phyloP scores from a whole-genome alignment of 352 stramenopile species.

The Phytophthora melonis region DNA sequence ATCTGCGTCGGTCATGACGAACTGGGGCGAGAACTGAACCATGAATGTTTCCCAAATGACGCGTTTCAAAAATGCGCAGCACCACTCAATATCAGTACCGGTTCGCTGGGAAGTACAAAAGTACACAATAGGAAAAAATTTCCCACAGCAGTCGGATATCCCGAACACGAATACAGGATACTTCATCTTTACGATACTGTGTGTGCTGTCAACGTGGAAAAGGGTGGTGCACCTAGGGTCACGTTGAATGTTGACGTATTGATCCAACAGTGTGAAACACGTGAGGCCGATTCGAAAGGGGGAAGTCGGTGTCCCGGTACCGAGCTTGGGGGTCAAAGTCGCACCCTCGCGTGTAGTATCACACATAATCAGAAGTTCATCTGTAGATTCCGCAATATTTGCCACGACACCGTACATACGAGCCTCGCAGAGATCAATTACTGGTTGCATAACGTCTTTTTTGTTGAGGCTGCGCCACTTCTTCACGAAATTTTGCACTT shows the following conservation, averaged over 20 bases:
- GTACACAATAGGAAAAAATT: not conserved
- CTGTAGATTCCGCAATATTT: too few relatives aligned
- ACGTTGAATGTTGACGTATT: not conserved
- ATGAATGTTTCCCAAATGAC: not conserved
- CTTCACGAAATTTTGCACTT: too few relatives aligned
- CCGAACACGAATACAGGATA: not conserved
- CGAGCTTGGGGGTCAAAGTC: too few relatives aligned
- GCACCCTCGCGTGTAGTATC: too few relatives aligned
- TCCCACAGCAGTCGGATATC: not conserved
- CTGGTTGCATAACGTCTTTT: too few relatives aligned
- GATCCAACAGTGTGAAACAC: not conserved
- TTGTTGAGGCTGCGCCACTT: too few relatives aligned
- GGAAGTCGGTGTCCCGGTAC: too few relatives aligned
- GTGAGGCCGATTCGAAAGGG: not conserved
- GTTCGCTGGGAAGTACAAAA: not conserved
- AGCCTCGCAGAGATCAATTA: too few relatives aligned
- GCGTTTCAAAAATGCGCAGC: not conserved
- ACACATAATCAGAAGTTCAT: too few relatives aligned
- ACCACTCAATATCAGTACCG: not conserved
- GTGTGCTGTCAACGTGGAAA: not conserved
- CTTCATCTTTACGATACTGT: not conserved
- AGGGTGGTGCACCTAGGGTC: not conserved
- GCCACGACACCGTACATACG: too few relatives aligned
- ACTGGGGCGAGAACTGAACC: not conserved
- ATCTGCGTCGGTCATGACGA: not conserved